Evolutionary conservation across 495 filamentous ascomycete species (phyloP), one percentile per base, ranked within the genome.

Genomic region (Aspergillus conjunctus): DNA sequence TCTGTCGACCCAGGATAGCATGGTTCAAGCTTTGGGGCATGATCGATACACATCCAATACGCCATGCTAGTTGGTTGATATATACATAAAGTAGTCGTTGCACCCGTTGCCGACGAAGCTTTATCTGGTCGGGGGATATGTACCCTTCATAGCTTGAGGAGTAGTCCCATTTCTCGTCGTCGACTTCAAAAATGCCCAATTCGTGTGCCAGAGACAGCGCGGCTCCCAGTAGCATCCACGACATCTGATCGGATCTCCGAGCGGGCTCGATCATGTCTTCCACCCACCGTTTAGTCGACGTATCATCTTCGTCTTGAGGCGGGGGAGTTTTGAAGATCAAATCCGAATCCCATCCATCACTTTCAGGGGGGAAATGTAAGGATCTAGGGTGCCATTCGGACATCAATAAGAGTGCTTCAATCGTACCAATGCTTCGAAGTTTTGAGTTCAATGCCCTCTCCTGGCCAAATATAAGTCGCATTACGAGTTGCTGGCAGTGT

Each of bases 351-450:
- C 77, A 79, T n/a, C 74, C 81, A 62, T 79, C 79, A 0, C 69
- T 78, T 48, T 80, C 77, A 1, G 79, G 79, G 2, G 81, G 80
- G 48, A 84, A 84, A 62, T 84, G 81, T 5, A 84, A 68, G 10
- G 79, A 76, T 17, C 80, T 73, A 34, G 81, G 81, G 60, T 84
- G 81, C 81, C 81, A 84, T 68, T 84, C 81, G n/a, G 79, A 79
- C 58, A 84, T 79, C 3, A 84, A 65, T 20, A 84, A 56, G 7
- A 84, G 71, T 15, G 78, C 79, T 57, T 84, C 80, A 41, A 84
- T 79, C 1, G 80, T 80, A 6, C 81, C 81, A 22, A 84, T 74
- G 22, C 78, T 78, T 15, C 81, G 67, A 4, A 76, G 66, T 30
- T 72, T 78, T n/a, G 72, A 71, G 52, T 76, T 75, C 12, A 71